Evolutionary conservation across 1,284 basidiomycete species (phyloP).

Genomic region (Leccinum laetum): DNA sequence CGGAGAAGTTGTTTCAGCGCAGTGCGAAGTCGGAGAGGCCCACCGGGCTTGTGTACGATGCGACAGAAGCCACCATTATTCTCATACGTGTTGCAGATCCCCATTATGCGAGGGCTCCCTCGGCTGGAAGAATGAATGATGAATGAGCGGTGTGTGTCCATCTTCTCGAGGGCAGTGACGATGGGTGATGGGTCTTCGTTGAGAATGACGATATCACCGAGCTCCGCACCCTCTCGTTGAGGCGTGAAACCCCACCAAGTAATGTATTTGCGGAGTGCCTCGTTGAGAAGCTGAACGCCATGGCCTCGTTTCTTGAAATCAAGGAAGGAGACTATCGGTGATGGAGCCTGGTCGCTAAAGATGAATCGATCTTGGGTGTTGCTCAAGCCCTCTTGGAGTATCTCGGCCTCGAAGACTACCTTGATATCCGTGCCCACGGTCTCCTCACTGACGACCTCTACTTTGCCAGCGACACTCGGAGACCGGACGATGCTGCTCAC

Average conservation of each 20-base stretch:
- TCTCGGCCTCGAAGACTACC: slow-evolving; percentile 81
- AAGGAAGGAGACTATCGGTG: slow-evolving; percentile 66
- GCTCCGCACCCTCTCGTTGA: slow-evolving; percentile 39
- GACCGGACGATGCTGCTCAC: slow-evolving; percentile 92
- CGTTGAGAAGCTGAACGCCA: slow-evolving; percentile 69
- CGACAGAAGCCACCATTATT: slow-evolving; percentile 85
- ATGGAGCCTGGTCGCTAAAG: slow-evolving; percentile 43
- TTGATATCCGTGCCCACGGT: slow-evolving; percentile 93
- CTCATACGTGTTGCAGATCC: slow-evolving; percentile 69
- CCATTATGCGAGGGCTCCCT: slow-evolving; percentile 64
- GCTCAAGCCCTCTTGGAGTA: slow-evolving; percentile 44
- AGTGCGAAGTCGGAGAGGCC: slow-evolving; percentile 73
- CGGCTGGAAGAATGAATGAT: slow-evolving; percentile 74
- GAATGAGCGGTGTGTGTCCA: slow-evolving; percentile 64
- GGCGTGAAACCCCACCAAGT: slow-evolving; percentile 80
- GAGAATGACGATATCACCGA: slow-evolving; percentile 79
- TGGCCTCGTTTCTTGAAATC: slow-evolving; percentile 71
- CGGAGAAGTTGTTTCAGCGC: slow-evolving; percentile 75
- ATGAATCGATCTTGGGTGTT: slow-evolving; percentile 45
- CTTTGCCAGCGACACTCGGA: slow-evolving; percentile 85
- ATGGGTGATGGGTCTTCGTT: slow-evolving; percentile 79
- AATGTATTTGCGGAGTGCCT: slow-evolving; percentile 64
- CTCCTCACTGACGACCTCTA: slow-evolving; percentile 88
- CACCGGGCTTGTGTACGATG: slow-evolving; percentile 87
- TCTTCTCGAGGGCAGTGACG: slow-evolving; percentile 53